Evolutionary conservation across 2,329 filamentous ascomycete genomes (phyloP), one percentile per base, ranked within the genome.

Genomic region (Cladosporium sp.): DNA sequence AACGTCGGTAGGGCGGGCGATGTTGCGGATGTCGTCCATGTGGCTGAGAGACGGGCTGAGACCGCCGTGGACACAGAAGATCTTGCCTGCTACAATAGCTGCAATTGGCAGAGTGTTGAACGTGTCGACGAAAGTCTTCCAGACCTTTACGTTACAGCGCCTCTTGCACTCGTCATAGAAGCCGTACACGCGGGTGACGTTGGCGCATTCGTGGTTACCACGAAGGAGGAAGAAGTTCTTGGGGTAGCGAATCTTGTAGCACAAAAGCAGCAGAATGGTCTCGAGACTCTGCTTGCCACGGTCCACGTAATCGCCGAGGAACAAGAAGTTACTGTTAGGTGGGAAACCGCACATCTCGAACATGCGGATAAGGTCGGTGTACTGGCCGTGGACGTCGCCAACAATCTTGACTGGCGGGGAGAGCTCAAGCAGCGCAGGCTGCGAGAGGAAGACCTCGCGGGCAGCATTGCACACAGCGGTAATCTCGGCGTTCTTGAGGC

Each of bases 321-420:
- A 98, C 60, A 98, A 85, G 76, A 92, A 98, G 81, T 98, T 98
- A 47, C 93, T 88, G 68, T 87, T 90, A 1, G 94, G 94, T 8
- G 94, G 94, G 75, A 97, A 98, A 5, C 94, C 94, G 76, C 94
- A 97, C 93, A 97, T 97, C 79, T 98, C 94, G 75, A 98, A 98
- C 86, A 98, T 92, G 69, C 94, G 89, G 74, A 98, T 96, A 61
- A 98, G 82, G 78, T 98, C 94, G 12, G 93, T 96, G 78, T 97
- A 98, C 79, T 98, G 94, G 60, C 94, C 94, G 77, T 98, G 94
- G 15, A 98, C 92, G 77, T 98, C 94, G 60, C 94, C 94, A 32
- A 98, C 95, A 74, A 99, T 96, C 82, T 99, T 99, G 75, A 99
- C 95, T 0, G 95, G 94, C 4, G 95, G 92, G 69, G 94, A 90